Evolutionary conservation across 805 yeast species (phyloP).

Genomic region (Sugiyamaella mastotermitis): DNA sequence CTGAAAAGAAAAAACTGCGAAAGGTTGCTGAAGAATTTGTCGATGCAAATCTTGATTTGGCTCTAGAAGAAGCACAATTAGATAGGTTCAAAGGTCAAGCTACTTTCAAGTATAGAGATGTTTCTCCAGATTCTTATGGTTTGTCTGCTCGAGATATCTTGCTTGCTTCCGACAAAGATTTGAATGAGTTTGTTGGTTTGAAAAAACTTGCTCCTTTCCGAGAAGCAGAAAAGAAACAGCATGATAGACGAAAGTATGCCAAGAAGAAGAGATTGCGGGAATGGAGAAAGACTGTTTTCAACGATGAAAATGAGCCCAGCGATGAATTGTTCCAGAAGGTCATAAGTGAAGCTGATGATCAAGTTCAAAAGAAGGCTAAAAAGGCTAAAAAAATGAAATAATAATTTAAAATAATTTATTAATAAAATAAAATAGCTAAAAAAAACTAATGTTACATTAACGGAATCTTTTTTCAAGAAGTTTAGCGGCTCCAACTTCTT

Average conservation of each 20-base stretch:
- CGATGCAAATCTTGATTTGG: slow-evolving; percentile 59
- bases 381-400: slow-evolving; percentile 3
- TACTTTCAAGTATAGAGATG: slow-evolving; percentile 82
- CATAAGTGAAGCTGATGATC: neutral
- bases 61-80: slow-evolving; percentile 16
- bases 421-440: neutral
- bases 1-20: slow-evolving; percentile 54
- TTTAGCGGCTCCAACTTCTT: slow-evolving; percentile 82
- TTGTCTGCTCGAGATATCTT: slow-evolving; percentile 79
- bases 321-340: slow-evolving; percentile 18
- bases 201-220: slow-evolving; percentile 94
- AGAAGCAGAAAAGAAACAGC: slow-evolving; percentile 59
- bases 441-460: slow-evolving; percentile 27
- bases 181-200: slow-evolving; percentile 80
- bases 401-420: slow-evolving; percentile 1
- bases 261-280: slow-evolving; percentile 78
- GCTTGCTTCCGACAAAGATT: slow-evolving; percentile 78
- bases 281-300: slow-evolving; percentile 84
- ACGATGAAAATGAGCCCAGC: slow-evolving; percentile 42
- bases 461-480: slow-evolving; percentile 78
- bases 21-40: slow-evolving; percentile 72
- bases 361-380: slow-evolving; percentile 9
- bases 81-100: slow-evolving; percentile 36
- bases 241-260: slow-evolving; percentile 78
- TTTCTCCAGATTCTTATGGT: slow-evolving; percentile 91